A percentile compares a stretch with the other conserved stretches of the same genome.
Evolutionary conservation across 2,329 filamentous ascomycete genomes (phyloP).

Genomic region (Xylariaceae sp.): DNA sequence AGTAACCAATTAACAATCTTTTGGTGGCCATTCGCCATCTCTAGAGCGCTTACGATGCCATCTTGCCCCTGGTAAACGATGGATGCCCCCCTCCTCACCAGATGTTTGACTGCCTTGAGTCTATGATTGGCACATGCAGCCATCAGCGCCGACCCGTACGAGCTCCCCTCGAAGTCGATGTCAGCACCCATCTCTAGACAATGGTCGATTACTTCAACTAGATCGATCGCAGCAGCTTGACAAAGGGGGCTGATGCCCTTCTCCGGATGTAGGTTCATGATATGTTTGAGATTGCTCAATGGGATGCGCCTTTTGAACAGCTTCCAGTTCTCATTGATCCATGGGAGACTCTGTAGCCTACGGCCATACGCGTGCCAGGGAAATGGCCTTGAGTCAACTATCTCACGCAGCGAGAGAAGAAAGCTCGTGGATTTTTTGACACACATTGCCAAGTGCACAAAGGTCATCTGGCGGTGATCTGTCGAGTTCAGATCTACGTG

Average conservation of each 20-base stretch:
- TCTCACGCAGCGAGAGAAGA: slow-evolving; percentile 1
- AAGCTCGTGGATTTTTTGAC: neutral
- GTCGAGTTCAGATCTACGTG: neutral
- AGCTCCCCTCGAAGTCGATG: slow-evolving; percentile 10
- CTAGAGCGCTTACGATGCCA: slow-evolving; percentile 1
- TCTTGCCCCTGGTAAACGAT: slow-evolving; percentile 6
- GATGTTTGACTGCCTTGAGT: slow-evolving; percentile 4
- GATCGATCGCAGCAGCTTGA: slow-evolving; percentile 5
- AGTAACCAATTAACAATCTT: slow-evolving; percentile 7
- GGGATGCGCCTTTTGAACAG: slow-evolving; percentile 7
- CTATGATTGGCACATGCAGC: neutral
- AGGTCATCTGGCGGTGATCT: neutral
- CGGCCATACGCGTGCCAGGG: slow-evolving; percentile 1
- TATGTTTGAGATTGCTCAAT: neutral
- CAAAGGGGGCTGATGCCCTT: slow-evolving; percentile 10
- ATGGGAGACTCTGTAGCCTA: neutral
- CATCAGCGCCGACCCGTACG: slow-evolving; percentile 7
- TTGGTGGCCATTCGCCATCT: slow-evolving; percentile 3
- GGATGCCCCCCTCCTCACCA: slow-evolving; percentile 2
- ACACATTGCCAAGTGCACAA: neutral
- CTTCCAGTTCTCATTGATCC: slow-evolving; percentile 7
- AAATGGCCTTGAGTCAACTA: slow-evolving; percentile 4
- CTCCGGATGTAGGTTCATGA: slow-evolving; percentile 9
- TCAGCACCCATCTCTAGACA: slow-evolving; percentile 7
- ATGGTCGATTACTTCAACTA: neutral